Conservation (phyloP, 495 filamentous ascomycete genomes). For the Aspergillus cavernicola region DNA sequence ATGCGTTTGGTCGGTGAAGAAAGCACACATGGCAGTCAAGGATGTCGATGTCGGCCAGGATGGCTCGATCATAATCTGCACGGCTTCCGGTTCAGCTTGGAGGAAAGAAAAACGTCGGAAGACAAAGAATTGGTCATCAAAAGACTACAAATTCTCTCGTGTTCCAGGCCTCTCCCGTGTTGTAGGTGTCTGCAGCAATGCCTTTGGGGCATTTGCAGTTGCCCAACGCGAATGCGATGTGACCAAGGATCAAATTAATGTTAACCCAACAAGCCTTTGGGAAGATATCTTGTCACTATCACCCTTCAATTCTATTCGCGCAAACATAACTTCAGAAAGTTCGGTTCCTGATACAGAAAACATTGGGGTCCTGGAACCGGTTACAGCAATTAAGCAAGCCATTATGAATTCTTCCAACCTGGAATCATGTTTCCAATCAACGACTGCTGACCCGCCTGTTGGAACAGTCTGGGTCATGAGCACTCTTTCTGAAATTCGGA, state of each 20-base stretch:
- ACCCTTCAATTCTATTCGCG: constrained; percentile 43
- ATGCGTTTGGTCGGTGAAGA: constrained; percentile 77
- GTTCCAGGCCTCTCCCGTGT: constrained; percentile 83
- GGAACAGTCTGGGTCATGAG: constrained; percentile 52
- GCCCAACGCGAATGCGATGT: constrained; percentile 83
- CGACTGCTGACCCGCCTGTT: constrained; percentile 12
- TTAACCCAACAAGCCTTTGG: constrained; percentile 65
- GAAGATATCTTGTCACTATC: constrained; percentile 67
- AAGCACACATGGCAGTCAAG: constrained; percentile 75
- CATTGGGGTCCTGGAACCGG: constrained; percentile 20
- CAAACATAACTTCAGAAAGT: constrained; percentile 13
- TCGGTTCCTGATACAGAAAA: constrained; percentile 14
- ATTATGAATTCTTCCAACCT: constrained; percentile 54
- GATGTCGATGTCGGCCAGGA: constrained; percentile 89
- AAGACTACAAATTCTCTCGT: constrained; percentile 90
- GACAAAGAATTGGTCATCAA: constrained; percentile 63
- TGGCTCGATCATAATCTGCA: constrained; percentile 92
- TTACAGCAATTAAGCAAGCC: constrained; percentile 31
- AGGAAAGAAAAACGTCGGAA: constrained; percentile 75
- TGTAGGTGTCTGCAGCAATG: constrained; percentile 76
- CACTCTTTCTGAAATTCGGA: constrained; percentile 55
- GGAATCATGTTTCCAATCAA: constrained; percentile 48
- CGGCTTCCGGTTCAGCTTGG: constrained; percentile 89
- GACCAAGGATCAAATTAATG: constrained; percentile 65
- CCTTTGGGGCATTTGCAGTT: constrained; percentile 84